Evolutionary conservation across 768 basidiomycete genomes (phyloP).

Genomic region (Steccherinum ochraceum): DNA sequence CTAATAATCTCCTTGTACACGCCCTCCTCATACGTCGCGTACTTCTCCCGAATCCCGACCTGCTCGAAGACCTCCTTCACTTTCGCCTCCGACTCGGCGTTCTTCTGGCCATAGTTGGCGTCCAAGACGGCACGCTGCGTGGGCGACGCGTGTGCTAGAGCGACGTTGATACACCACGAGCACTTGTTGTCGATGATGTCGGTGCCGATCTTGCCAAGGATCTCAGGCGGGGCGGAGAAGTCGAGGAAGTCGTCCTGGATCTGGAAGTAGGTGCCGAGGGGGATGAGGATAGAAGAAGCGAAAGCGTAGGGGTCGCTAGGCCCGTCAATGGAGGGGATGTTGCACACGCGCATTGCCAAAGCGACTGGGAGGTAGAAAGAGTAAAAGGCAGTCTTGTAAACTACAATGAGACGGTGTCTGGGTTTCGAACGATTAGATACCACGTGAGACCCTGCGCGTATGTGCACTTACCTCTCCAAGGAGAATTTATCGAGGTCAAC

Average conservation of each 20-base stretch:
- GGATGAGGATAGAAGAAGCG: constrained; percentile 78
- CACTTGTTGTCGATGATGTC: constrained; percentile 99
- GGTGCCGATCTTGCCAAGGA: constrained; percentile 95
- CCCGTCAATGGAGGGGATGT: constrained; percentile 42
- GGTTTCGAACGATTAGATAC: not conserved
- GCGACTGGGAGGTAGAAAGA: constrained; percentile 99
- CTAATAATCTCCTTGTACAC: constrained; percentile 59
- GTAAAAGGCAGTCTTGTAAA: constrained; percentile 97
- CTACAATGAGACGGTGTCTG: constrained; percentile 88
- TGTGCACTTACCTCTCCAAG: constrained; percentile 72
- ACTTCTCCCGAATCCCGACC: constrained; percentile 58
- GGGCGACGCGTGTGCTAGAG: constrained; percentile 50
- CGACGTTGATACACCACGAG: constrained; percentile 92
- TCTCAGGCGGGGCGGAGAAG: constrained; percentile 82
- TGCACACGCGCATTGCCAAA: constrained; percentile 78
- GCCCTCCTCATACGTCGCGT: constrained; percentile 73
- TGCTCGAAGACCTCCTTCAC: constrained; percentile 72
- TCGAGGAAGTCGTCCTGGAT: constrained; percentile 97
- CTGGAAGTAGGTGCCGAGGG: constrained; percentile 98
- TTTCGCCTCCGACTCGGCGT: constrained; percentile 46
- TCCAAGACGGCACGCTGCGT: constrained; percentile 58
- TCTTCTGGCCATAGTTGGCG: constrained; percentile 59
- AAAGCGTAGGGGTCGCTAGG: constrained; percentile 58
- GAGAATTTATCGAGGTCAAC: constrained; percentile 89
- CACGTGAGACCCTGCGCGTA: no score